phyloP scores from a whole-genome alignment of 2,329 filamentous ascomycete genomes.

The Penicillium hordei region DNA sequence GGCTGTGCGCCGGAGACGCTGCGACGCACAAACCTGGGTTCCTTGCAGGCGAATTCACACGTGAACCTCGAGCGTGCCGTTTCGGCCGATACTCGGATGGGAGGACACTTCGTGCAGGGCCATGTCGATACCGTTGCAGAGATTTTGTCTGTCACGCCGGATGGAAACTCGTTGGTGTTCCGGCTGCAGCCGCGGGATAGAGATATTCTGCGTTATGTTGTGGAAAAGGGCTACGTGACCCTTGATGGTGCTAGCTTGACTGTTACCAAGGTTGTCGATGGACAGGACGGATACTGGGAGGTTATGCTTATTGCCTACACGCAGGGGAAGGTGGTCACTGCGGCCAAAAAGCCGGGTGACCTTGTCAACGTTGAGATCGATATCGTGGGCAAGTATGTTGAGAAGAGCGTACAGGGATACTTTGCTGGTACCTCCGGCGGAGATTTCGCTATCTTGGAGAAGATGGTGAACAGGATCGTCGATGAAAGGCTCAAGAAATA shows the following conservation, averaged over 20 bases:
- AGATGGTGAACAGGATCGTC: conserved; percentile 72
- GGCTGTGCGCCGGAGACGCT: conserved; percentile 95
- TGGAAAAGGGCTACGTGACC: conserved; percentile 94
- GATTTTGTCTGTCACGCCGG: conserved; percentile 69
- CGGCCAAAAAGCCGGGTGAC: conserved; percentile 74
- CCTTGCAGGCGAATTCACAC: conserved; percentile 61
- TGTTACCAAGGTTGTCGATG: conserved; percentile 80
- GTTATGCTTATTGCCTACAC: conserved; percentile 98
- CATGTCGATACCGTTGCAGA: conserved; percentile 89
- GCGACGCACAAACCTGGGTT: conserved; percentile 90
- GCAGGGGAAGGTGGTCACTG: conserved; percentile 84
- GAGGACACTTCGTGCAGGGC: conserved; percentile 96
- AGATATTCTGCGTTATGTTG: conserved; percentile 77
- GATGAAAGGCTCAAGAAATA: conserved; percentile 62
- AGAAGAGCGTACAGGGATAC: conserved; percentile 82
- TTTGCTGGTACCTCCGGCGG: conserved; percentile 52
- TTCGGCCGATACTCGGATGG: conserved; percentile 88
- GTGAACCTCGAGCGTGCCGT: conserved; percentile 97
- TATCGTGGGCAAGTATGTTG: conserved; percentile 66
- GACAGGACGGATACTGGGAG: conserved; percentile 78
- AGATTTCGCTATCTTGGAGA: conserved; percentile 60
- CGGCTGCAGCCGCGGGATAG: conserved; percentile 71
- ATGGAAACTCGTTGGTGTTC: conserved; percentile 89
- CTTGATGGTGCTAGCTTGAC: conserved; percentile 95
- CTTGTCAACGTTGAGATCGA: conserved; percentile 92